phyloP scores from a whole-genome alignment of 805 yeast species.

The Metschnikowia koreensis region DNA sequence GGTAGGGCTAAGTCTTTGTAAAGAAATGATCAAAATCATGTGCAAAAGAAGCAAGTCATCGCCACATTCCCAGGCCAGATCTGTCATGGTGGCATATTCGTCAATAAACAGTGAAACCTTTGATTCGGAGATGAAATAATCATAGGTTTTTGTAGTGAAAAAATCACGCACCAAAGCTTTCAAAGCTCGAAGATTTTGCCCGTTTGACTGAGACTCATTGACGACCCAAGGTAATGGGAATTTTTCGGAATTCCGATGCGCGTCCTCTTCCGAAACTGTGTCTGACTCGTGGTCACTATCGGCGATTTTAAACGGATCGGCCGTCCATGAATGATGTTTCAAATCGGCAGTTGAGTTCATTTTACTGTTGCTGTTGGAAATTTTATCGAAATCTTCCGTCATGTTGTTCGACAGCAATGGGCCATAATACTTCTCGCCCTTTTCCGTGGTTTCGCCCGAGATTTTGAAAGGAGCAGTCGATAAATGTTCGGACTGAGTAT shows the following conservation, averaged over 20 bases:
- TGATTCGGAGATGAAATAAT: constrained; percentile 36
- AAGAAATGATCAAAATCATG: constrained; percentile 43
- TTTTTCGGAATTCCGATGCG: constrained; percentile 15
- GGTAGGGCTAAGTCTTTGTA: constrained; percentile 35
- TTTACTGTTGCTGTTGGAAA: neutral
- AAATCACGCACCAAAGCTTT: constrained; percentile 39
- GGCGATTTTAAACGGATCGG: constrained; percentile 6
- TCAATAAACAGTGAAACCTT: constrained; percentile 37
- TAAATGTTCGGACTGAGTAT: neutral
- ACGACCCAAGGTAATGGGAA: constrained; percentile 32
- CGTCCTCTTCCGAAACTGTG: neutral
- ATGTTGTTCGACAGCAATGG: constrained; percentile 50
- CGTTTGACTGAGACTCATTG: constrained; percentile 11
- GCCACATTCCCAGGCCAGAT: constrained; percentile 45
- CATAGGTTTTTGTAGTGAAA: constrained; percentile 39
- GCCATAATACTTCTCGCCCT: constrained; percentile 47
- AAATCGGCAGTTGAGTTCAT: neutral
- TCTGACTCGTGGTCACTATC: constrained; percentile 6
- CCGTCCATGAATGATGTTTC: constrained; percentile 11
- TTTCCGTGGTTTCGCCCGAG: constrained; percentile 38
- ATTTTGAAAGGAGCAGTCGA: constrained; percentile 18
- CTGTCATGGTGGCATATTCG: constrained; percentile 30
- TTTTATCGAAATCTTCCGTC: constrained; percentile 35
- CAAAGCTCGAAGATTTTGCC: constrained; percentile 33
- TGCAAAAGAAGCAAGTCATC: constrained; percentile 47